Base-by-base conservation (phyloP, 164 flowering plant species). In the Dillenia suffruticosa region DNA sequence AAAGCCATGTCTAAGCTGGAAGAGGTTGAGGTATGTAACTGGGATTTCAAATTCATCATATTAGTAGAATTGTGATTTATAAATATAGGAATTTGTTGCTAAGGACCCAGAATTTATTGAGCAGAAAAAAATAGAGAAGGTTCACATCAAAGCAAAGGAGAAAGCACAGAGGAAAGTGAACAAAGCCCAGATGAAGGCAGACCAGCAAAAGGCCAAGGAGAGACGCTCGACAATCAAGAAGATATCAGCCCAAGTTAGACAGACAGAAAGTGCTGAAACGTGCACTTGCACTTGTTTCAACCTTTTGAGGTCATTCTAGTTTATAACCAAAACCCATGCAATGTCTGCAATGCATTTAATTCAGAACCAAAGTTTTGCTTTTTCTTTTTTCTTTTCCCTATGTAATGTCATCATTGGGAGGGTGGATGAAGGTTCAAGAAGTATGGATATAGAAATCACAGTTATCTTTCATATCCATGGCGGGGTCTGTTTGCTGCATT, bases 111-210 rank as follows among this genome's bases (percentile, higher is more conserved):
- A 44, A 26, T 58, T n/a, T 12, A 47, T 40, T 32, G 46, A 13
- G 46, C 75, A 71, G 78, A 62, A 44, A 44, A 63, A 71, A 57
- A 61, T 71, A 64, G 69, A 68, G 57, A 65, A 49, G 46, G 57
- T 65, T 46, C 24, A 67, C 9, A 22, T 19, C 3, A 60, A 56
- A 44, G 70, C 64, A 17, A 1, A 54, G 7, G 58, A 49, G 58
- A 63, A 68, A 64, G 48, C 52, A 64, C 45, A 62, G 52, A 43
- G 48, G 64, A 62, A 49, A 32, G 51, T 71, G 40, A 49, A 32
- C 19, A 48, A 13, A 16, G 46, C 46, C 17, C 66, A 63, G 54
- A 59, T 32, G 44, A 61, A 65, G 54, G 78, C 73, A 46, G 56
- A 66, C 11, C 49, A 61, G 56, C 61, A 65, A 58, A 68, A 59